These are phyloP conservation scores for Cystoderma amianthinum DNA, from an alignment of 768 basidiomycete genomes.

Conservation along the genomic window DNA sequence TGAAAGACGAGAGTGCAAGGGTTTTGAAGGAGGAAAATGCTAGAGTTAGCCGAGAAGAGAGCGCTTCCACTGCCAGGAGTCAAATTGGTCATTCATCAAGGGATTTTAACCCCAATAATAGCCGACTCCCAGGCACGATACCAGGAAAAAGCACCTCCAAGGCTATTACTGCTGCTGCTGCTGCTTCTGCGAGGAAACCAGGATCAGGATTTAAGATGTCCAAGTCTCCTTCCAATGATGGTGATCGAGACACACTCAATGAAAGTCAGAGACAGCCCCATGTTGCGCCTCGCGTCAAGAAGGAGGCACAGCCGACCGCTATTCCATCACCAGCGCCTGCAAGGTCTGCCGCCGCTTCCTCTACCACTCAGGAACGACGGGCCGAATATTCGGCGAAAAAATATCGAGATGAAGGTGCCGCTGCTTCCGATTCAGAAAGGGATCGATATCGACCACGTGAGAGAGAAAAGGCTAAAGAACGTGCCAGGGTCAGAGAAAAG, in stretches of 20 bases:
- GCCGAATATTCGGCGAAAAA: conserved; percentile 8
- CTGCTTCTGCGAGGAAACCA: conserved; percentile 19
- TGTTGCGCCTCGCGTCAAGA: not conserved
- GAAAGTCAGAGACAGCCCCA: not conserved
- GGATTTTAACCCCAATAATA: not conserved
- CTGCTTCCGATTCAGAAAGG: conserved; percentile 14
- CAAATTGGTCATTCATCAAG: not conserved
- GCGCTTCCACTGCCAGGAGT: not conserved
- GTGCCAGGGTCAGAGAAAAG: conserved; percentile 9
- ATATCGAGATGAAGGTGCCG: conserved; percentile 9
- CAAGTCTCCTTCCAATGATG: conserved; percentile 10
- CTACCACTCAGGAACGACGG: not conserved
- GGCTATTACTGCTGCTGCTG: not conserved
- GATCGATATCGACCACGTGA: conserved; percentile 14
- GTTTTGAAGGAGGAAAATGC: conserved; percentile 13
- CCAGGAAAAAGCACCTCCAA: not conserved
- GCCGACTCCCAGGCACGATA: not conserved
- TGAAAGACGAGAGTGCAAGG: conserved; percentile 41
- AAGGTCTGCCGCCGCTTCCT: not conserved
- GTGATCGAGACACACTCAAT: not conserved
- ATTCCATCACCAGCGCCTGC: not conserved
- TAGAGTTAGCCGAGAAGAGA: conserved; percentile 9
- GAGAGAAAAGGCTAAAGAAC: conserved; percentile 7
- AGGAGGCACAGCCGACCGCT: not conserved
- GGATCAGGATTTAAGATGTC: conserved; percentile 42